Evolutionary conservation across 2,329 filamentous ascomycete genomes (phyloP), one percentile per base, ranked within the genome.

Genomic region (Cladophialophora yegresii): DNA sequence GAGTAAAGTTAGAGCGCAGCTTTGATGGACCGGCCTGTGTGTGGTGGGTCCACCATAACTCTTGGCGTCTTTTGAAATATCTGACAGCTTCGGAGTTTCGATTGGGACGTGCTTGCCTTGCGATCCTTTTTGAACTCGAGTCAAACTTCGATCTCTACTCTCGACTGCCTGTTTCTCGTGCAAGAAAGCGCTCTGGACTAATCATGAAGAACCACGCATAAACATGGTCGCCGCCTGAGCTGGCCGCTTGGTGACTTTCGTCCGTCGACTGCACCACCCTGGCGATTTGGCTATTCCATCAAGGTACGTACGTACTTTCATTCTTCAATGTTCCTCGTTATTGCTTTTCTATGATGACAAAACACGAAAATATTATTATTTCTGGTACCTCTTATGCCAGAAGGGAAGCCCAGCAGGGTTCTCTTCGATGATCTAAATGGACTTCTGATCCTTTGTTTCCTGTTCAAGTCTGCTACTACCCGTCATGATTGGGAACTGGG

Each of bases 371-470:
- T 62, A 77, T 79, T 76, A 82, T 81, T 82, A 66, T 89, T 93
- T 96, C 91, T 96, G 92, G 92, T 92, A 96, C 92, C 92, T 96
- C 92, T 96, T 95, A 92, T 92, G 86, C 91, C 89, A 95, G 87
- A 83, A 83, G 75, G 74, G 75, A 65, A 54, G 43, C 47, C 59
- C 49, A 56, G 26, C 47, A 61, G 56, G 81, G 77, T 75, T 82
- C 80, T 75, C 80, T 77, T 83, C 87, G 79, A 90, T 93, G 90
- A 91, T 91, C 90, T 85, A 83, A 89, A 81, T 82, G 88, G 89
- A 92, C 90, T 91, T 92, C 90, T 93, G 90, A 93, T 76, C 45
- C 61, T 22, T 43, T 50, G 22, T 12, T 23, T 10, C 22, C 26
- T 50, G 22, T 26, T 28, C 12, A 9, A 22, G 3, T 10, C 5